Evolutionary conservation across 139 green algal genomes (phyloP), one percentile per base, ranked within the genome.

Genomic region (Closterium sp.): DNA sequence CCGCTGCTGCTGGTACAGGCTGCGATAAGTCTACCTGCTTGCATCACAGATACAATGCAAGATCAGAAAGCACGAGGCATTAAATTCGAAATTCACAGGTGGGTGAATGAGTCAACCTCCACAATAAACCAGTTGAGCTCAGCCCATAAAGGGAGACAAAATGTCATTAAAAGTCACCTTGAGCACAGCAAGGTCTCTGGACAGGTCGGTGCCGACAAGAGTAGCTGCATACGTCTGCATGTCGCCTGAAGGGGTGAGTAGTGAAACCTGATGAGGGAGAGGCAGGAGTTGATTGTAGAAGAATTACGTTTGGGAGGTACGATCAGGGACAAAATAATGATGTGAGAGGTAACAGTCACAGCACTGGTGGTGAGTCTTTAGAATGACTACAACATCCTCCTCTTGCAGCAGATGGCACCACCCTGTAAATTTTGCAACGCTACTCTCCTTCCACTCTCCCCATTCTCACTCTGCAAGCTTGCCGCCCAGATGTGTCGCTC

Each of bases 171-270:
- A 28, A 89, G 17, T n/a, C 28, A 96, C 45, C 94, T 96, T 84
- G 19, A 96, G 91, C 2, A 96, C 94, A 22, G 95, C 95, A 50
- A 96, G 90, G 86, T 96, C 95, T 73, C 91, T 94, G 87, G 93
- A 88, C 10, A 88, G 87, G 86, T 96, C 95, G 27, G 92, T 94
- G 27, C 94, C 95, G 24, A 95, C 85, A 13, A 96, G 30, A 32
- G 30, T 90, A 11, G 91, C 91, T 22, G 79, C 28, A 70, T 93
- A 94, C 27, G 30, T 90, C 30, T 31, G 34, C 28, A 95, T 62
- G 10, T 87, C 86, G 19, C 88, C 24, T 17, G n/a, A 11, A 4
- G 85, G 85, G n/a, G n/a, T 10, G n/a, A 87, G 85, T 21, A 87
- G 30, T 6, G 28, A 62, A 9, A 90, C 31, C 62, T 79, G 62